Evolutionary conservation across 148 eudicot genomes (phyloP), one percentile per base, ranked within the genome.

Genomic region (Spergularia bocconei): DNA sequence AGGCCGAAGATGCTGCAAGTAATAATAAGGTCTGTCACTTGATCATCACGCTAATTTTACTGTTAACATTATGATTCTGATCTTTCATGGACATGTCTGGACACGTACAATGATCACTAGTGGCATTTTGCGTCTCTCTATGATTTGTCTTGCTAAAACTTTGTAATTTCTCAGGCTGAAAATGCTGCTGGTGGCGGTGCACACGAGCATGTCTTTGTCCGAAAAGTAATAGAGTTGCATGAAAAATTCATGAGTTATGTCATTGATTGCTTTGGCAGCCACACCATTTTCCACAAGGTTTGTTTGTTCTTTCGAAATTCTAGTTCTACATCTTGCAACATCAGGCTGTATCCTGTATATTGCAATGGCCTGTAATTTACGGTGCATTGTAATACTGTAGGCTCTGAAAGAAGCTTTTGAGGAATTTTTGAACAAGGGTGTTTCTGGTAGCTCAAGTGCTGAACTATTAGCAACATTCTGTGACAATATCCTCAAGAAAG

Each of bases 371-470:
- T 71, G 52, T 61, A 7, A 56, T 58, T 23, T 63, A 70, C 75
- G 58, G 6, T 52, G 13, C 41, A 58, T 21, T 63, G 36, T 29
- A 29, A 0, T 2, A 29, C 36, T 29, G 15, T 72, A 93, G 98
- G 89, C 92, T 60, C 86, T 93, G 19, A 91, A 93, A 76, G 93
- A 91, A 74, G 96, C 96, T 57, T 91, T 91, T 83, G 93, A 89
- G 81, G 58, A 81, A 58, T 88, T 93, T 80, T 82, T 90, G 79
- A 88, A 91, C 77, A 91, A 93, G 79, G 93, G 96, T 63, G 96
- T 93, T 70, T 83, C 93, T 79, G 98, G 98, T 71, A 91, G 89
- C 77, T 88, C 98, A 16, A 93, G 93, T 78, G 93, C 96, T 52
- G 96, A 93, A 83, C 86, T 93, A 54, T 84, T 93, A 64, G 96